These are phyloP conservation scores for Pseudonectria foliicola DNA, from an alignment of 2,329 filamentous ascomycete species.

Conservation along the genomic window DNA sequence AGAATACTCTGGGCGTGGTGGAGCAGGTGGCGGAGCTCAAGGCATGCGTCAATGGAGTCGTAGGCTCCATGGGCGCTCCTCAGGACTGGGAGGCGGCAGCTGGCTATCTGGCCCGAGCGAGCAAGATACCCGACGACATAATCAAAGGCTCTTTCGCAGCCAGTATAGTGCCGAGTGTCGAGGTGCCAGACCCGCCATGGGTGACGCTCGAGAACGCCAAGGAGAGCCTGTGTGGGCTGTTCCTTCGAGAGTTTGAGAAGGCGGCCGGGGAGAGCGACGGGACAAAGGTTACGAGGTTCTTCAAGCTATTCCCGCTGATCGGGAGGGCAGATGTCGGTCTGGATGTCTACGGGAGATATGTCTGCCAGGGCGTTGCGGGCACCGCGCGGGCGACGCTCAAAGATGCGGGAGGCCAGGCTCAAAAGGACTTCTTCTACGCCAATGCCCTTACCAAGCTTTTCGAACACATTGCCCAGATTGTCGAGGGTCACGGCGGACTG, in stretches of 20 bases:
- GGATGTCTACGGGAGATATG: conserved; percentile 92
- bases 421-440: conserved; percentile 83
- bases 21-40: conserved; percentile 97
- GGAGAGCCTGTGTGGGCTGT: conserved; percentile 83
- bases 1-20: conserved; percentile 82
- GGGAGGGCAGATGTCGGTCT: conserved; percentile 80
- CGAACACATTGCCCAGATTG: conserved; percentile 94
- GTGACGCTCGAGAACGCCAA: conserved; percentile 81
- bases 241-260: conserved; percentile 90
- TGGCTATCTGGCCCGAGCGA: conserved; percentile 76
- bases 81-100: conserved; percentile 99
- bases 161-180: conserved; percentile 87
- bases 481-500: conserved; percentile 82
- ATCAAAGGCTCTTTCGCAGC: conserved; percentile 80
- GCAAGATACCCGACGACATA: conserved; percentile 72
- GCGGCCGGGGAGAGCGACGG: conserved; percentile 83
- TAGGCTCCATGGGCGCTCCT: conserved; percentile 92
- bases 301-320: conserved; percentile 95
- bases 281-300: conserved; percentile 86
- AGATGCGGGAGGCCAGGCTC: conserved; percentile 42
- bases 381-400: conserved; percentile 76
- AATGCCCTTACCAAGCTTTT: conserved; percentile 87
- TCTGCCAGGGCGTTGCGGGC: conserved; percentile 87
- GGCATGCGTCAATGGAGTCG: conserved; percentile 87
- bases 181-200: conserved; percentile 86